Conservation (phyloP, 208 protist species). For the Jaenimonas drosophilae region DNA sequence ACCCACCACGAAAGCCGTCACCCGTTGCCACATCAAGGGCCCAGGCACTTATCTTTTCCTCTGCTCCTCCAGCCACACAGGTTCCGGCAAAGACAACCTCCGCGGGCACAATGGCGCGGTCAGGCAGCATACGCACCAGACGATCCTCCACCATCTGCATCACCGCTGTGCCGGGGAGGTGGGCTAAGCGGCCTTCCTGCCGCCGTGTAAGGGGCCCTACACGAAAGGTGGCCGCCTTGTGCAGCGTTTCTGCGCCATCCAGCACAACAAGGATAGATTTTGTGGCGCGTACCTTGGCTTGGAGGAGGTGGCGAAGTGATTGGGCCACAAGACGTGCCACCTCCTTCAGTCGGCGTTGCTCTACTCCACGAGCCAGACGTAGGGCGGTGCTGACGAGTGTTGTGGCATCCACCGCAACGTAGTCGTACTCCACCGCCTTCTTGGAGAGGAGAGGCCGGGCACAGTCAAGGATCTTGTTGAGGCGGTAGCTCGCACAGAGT, state of each 20-base stretch:
- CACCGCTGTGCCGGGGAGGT: slow-evolving; percentile 50
- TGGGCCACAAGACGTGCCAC: slow-evolving; percentile 48
- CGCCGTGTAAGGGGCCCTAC: slow-evolving; percentile 17
- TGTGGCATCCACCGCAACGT: slow-evolving; percentile 64
- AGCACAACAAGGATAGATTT: slow-evolving; percentile 52
- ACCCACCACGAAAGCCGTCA: slow-evolving; percentile 30
- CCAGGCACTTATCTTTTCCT: slow-evolving; percentile 82
- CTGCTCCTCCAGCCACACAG: slow-evolving; percentile 47
- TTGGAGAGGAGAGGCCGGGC: slow-evolving; percentile 69
- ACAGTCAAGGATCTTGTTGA: slow-evolving; percentile 29
- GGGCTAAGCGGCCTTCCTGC: slow-evolving; percentile 30
- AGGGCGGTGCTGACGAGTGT: slow-evolving; percentile 47
- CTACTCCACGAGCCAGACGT: slow-evolving; percentile 51
- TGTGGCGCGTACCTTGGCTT: slow-evolving; percentile 34
- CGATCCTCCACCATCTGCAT: slow-evolving; percentile 75
- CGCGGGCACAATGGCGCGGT: slow-evolving; percentile 19
- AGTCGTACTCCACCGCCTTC: slow-evolving; percentile 75
- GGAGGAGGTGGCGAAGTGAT: slow-evolving; percentile 57
- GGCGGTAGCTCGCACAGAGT: slow-evolving; percentile 10
- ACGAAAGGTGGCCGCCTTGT: slow-evolving; percentile 36
- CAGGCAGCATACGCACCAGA: slow-evolving; percentile 64
- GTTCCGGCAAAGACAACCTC: slow-evolving; percentile 74
- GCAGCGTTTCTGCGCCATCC: slow-evolving; percentile 57
- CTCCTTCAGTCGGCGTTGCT: slow-evolving; percentile 56
- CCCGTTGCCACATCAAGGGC: slow-evolving; percentile 73